Evolutionary conservation across 495 filamentous ascomycete genomes (phyloP), one percentile per base, ranked within the genome.

Genomic region (Trypethelium eluteriae): DNA sequence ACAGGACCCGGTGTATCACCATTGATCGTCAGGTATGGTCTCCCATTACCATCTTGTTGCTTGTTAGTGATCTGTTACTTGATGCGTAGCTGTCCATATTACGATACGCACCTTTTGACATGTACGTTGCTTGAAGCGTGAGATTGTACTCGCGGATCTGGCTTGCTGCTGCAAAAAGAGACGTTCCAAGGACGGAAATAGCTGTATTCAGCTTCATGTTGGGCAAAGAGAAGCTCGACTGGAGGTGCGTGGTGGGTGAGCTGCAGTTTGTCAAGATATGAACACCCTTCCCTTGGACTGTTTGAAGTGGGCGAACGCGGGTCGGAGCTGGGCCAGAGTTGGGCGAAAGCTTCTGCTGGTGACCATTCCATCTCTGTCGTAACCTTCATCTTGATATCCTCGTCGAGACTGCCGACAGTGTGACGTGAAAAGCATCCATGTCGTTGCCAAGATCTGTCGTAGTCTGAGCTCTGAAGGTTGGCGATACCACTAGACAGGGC

Each of bases 21-120:
- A 36, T 59, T 59, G 14, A 59, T 36, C 32, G 53, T 59, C 53
- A 59, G 53, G 14, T 59, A 59, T 14, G 53, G 53, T 59, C 53
- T 59, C 14, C 53, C 53, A 36, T 59, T 59, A 32, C 53, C 53
- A 36, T 59, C 53, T 59, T 34, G 25, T 9, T 59, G 18, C 14
- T 5, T 59, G 25, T 59, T 59, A 59, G 53, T 36, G 32, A 59
- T 14, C 6, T 18, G 7, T 7, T 36, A 36, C 7, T 18, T 6
- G 14, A 18, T n/a, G 32, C 5, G 18, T 35, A 35, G 6, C 7
- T 59, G 6, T 35, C 9, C 10, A 5, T 2, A 18, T 7, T 14
- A 59, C 53, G 7, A 59, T 34, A 36, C 32, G 3, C 36, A 59
- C 53, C 53, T 59, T 59, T 59, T 34, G 53, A 59, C 53, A 59